These are phyloP conservation scores for Wickerhamomyces alni DNA, from an alignment of 805 yeast species.

Conservation along the genomic window DNA sequence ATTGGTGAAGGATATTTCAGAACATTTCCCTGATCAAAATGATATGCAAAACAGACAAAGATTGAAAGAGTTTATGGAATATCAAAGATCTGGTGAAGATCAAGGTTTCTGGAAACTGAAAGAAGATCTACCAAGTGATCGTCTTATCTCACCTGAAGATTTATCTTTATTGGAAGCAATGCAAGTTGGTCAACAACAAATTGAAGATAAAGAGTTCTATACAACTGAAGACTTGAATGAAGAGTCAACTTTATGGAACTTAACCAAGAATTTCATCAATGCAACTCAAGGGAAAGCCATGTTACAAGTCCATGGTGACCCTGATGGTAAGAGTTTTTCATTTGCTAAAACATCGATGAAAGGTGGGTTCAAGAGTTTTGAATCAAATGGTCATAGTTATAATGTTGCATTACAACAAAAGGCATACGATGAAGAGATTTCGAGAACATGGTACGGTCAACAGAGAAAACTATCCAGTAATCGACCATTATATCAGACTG, in stretches of 20 bases:
- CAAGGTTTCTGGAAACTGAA: slow-evolving; percentile 94
- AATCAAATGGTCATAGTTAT: slow-evolving; percentile 61
- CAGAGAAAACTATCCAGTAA: slow-evolving; percentile 44
- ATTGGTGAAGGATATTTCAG: slow-evolving; percentile 79
- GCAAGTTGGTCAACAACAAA: slow-evolving; percentile 87
- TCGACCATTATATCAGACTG: slow-evolving; percentile 6
- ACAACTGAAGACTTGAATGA: slow-evolving; percentile 56
- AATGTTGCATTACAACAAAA: slow-evolving; percentile 84
- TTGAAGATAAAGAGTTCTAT: slow-evolving; percentile 73
- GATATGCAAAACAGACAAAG: slow-evolving; percentile 97
- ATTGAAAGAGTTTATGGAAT: slow-evolving; percentile 95
- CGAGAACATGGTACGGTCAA: slow-evolving; percentile 86
- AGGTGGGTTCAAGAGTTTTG: slow-evolving; percentile 65
- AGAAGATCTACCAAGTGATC: slow-evolving; percentile 61
- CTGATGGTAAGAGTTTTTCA: slow-evolving; percentile 85
- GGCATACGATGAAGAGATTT: slow-evolving; percentile 85
- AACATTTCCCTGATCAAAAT: slow-evolving; percentile 93
- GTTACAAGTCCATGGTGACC: slow-evolving; percentile 94
- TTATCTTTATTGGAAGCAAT: slow-evolving; percentile 79
- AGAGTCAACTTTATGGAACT: slow-evolving; percentile 90
- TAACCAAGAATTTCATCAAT: slow-evolving; percentile 83
- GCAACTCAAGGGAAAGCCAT: slow-evolving; percentile 97
- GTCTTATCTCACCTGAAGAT: slow-evolving; percentile 92
- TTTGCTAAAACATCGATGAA: slow-evolving; percentile 90
- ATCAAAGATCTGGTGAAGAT: slow-evolving; percentile 88